phyloP scores from a whole-genome alignment of 2,329 filamentous ascomycete genomes.

The Calycina marina region DNA sequence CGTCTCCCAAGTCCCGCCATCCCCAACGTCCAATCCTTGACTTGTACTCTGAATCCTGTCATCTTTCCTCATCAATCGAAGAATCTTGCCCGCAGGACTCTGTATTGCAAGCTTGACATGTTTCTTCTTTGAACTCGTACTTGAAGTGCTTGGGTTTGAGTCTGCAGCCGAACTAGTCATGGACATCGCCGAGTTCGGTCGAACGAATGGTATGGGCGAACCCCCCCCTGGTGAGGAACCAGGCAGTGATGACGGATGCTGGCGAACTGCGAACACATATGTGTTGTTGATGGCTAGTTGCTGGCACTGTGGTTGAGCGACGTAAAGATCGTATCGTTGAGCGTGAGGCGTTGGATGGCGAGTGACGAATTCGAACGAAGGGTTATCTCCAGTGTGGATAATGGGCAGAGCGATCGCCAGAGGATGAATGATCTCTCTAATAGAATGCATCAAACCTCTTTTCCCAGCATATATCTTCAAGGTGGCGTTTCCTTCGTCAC shows the following conservation, averaged over 20 bases:
- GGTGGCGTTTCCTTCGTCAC: slow-evolving; percentile 77
- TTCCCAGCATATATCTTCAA: slow-evolving; percentile 90
- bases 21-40: slow-evolving; percentile 43
- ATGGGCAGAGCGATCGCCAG: slow-evolving; percentile 83
- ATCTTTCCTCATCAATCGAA: slow-evolving; percentile 71
- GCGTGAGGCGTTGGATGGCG: slow-evolving; percentile 94
- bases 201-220: slow-evolving; percentile 43
- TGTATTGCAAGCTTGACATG: slow-evolving; percentile 94
- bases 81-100: slow-evolving; percentile 84
- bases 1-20: slow-evolving; percentile 73
- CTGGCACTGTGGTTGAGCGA: slow-evolving; percentile 87
- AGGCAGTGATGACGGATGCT: slow-evolving; percentile 59
- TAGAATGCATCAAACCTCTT: slow-evolving; percentile 90
- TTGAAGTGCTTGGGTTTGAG: slow-evolving; percentile 40
- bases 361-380: slow-evolving; percentile 81
- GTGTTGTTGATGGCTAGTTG: slow-evolving; percentile 88
- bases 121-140: slow-evolving; percentile 48
- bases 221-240: slow-evolving; percentile 24
- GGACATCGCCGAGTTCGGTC: slow-evolving; percentile 50
- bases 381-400: slow-evolving; percentile 81
- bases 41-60: slow-evolving; percentile 31
- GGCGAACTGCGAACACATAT: slow-evolving; percentile 90
- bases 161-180: slow-evolving; percentile 43
- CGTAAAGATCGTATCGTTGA: slow-evolving; percentile 93
- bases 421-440: slow-evolving; percentile 89